phyloP scores from a whole-genome alignment of 2,329 filamentous ascomycete genomes.

The Didymella sp. region DNA sequence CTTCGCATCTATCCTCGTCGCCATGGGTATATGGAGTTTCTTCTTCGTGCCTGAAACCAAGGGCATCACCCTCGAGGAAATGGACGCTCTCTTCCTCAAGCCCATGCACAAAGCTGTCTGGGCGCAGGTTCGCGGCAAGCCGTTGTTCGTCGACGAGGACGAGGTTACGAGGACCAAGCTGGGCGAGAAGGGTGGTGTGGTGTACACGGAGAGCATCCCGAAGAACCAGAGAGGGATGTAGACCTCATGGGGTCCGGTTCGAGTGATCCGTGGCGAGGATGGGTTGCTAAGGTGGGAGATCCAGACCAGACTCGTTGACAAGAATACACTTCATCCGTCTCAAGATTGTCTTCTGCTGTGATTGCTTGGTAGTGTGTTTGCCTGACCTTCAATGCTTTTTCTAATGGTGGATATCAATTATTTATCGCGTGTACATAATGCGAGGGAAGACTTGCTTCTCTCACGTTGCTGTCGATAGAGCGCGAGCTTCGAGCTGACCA shows the following conservation, averaged over 20 bases:
- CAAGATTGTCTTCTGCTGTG: neutral
- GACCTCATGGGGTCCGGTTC: conserved; percentile 2
- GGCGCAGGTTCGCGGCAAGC: conserved; percentile 37
- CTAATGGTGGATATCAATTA: no score
- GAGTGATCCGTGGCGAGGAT: neutral
- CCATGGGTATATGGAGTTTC: conserved; percentile 44
- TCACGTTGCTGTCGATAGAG: no score
- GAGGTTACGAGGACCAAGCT: conserved; percentile 27
- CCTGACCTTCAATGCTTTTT: neutral
- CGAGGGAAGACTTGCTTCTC: no score
- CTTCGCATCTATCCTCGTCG: conserved; percentile 42
- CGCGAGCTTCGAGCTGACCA: no score
- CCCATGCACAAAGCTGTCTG: conserved; percentile 42
- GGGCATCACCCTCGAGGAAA: conserved; percentile 41
- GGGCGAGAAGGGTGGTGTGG: conserved; percentile 31
- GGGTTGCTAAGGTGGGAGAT: conserved; percentile 1
- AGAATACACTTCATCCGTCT: conserved; percentile 17
- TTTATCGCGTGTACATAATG: no score
- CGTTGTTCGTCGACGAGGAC: conserved; percentile 27
- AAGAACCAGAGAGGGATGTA: conserved; percentile 11
- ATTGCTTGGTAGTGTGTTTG: neutral
- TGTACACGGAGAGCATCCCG: conserved; percentile 28
- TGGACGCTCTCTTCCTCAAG: conserved; percentile 40
- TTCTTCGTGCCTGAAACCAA: conserved; percentile 46
- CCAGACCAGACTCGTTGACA: conserved; percentile 2